Conservation (phyloP, 176 grass and related monocot species). For the Saccharum officinarum region DNA sequence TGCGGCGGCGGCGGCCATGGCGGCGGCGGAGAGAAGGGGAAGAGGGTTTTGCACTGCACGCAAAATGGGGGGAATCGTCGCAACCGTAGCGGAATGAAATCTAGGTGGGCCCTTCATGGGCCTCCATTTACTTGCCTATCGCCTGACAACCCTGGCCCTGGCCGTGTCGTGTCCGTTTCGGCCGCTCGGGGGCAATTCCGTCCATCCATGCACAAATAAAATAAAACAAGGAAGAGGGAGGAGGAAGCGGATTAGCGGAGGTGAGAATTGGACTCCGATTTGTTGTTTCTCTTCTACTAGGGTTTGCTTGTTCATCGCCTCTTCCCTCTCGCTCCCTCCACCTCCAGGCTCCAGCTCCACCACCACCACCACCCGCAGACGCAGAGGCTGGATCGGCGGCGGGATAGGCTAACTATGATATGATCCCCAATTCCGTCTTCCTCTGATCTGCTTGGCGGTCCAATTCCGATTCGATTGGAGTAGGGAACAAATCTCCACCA, state of each 20-base stretch:
- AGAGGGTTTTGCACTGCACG: constrained; percentile 12
- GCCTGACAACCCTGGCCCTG: neutral
- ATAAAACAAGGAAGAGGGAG: too few species aligned
- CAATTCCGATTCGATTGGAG: neutral
- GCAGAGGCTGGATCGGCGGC: neutral
- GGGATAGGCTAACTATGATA: constrained; percentile 3
- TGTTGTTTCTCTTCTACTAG: neutral
- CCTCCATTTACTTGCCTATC: neutral
- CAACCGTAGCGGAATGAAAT: neutral
- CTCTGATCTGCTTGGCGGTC: neutral
- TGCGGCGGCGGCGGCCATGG: constrained; percentile 63
- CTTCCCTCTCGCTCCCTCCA: neutral
- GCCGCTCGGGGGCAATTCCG: neutral
- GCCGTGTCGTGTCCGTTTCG: neutral
- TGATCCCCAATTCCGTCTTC: constrained; percentile 48
- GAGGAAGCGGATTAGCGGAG: neutral
- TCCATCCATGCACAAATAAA: neutral
- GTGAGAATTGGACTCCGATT: neutral
- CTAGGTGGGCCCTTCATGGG: neutral
- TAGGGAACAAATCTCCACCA: neutral
- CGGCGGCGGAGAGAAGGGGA: neutral
- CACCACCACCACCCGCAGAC: neutral
- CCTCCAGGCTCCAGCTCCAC: neutral
- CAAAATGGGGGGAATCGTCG: too few species aligned
- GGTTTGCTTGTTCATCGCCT: constrained; percentile 20